Conservation (phyloP, 2,329 filamentous ascomycete species). For the Dendrostoma leiphaemia region DNA sequence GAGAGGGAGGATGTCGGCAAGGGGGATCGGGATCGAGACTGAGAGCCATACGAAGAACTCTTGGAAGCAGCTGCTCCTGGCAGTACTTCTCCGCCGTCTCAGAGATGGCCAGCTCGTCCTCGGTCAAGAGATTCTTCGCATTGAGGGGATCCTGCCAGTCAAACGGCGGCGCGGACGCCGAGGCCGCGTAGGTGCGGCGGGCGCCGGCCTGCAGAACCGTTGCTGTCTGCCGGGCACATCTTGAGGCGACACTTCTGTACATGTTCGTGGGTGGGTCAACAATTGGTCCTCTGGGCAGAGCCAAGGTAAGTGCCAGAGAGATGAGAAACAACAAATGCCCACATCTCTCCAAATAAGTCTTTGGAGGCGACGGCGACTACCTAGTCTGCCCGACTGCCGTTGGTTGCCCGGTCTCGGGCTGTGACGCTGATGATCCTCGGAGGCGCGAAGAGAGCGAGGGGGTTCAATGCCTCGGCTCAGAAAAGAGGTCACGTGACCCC, state of each 20-base stretch:
- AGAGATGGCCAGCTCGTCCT: slow-evolving; percentile 86
- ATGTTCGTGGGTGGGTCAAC: slow-evolving; percentile 6
- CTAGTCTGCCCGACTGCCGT: no score
- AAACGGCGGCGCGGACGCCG: slow-evolving; percentile 49
- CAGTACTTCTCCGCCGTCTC: slow-evolving; percentile 93
- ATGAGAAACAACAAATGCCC: no score
- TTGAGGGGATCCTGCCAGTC: slow-evolving; percentile 91
- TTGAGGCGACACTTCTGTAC: slow-evolving; percentile 12
- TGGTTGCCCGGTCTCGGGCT: slow-evolving; percentile 4
- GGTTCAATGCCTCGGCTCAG: neutral
- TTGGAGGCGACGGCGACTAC: no score
- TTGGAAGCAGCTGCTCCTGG: slow-evolving; percentile 81
- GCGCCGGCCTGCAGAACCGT: slow-evolving; percentile 12
- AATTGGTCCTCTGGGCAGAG: slow-evolving; percentile 2
- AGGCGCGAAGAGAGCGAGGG: neutral
- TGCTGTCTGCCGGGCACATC: slow-evolving; percentile 14
- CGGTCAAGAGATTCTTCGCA: slow-evolving; percentile 73
- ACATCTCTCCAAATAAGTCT: no score
- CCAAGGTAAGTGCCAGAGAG: no score
- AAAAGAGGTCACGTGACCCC: neutral
- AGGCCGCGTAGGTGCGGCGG: slow-evolving; percentile 21
- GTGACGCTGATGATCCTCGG: slow-evolving; percentile 6
- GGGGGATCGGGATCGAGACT: neutral
- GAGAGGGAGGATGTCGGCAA: neutral
- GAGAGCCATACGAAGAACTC: slow-evolving; percentile 70